Base-by-base conservation (phyloP, 495 filamentous ascomycete genomes). In the Echria macrotheca region DNA sequence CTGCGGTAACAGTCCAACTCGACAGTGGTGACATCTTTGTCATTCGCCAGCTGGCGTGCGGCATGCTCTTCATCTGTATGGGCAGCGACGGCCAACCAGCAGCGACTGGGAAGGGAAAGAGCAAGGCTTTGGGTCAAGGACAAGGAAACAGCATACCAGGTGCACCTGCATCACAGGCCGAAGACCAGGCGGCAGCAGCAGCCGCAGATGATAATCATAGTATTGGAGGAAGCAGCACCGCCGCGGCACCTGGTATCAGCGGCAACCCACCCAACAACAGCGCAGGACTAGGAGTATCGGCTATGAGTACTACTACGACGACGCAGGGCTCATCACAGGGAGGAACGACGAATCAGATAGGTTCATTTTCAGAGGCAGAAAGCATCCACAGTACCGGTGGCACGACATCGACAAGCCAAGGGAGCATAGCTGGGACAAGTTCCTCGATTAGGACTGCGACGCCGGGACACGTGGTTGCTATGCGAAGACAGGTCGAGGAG, bases 11-110 rank as follows among this genome's bases (percentile, higher is more conserved):
- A 1, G 67, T 78, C 12, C 76, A 78, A 55, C 66, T 78, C 25
- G 63, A 62, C 53, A 59, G 40, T 41, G 63, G 63, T 31, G 40
- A 68, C 15, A 64, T 75, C 7, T 69, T 80, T 45, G 60, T 73
- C 25, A 72, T 80, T 32, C 62, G 75, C 2, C 58, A 59, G 0
- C 61, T 80, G 40, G 52, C 55, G 4, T 76, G 74, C 61, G 74
- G 73, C 11, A 64, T 80, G 49, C 53, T 80, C 29, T 76, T 78
- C 50, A 67, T 80, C 38, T 75, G 71, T 53, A 65, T 77, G 38
- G 74, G 75, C n/a, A 69, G 71, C 15, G 44, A 46, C 15, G 44
- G 36, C 19, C n/a, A 38, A 46, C 12, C 33, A 15, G 22, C 45
- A 12, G 25, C 32, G 6, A 18, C 9, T 26, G 15, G 15, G 45